A percentile compares a stretch with the other conserved stretches of the same genome.
Conservation (phyloP, 2,329 filamentous ascomycete species). For the Zasmidium angulare region DNA sequence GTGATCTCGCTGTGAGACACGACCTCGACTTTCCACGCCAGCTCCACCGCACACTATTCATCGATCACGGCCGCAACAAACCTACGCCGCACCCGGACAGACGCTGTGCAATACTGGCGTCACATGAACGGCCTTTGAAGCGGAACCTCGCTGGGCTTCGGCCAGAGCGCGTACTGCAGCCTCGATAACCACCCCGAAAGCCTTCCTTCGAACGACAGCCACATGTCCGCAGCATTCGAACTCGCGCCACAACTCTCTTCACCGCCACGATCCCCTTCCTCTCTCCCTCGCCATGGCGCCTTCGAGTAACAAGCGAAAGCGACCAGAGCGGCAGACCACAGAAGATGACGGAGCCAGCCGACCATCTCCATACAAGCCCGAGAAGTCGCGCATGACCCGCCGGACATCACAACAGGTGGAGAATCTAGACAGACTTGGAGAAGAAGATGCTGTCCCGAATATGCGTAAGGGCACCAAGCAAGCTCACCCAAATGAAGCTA, state of each 20-base stretch:
- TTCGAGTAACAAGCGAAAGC: conserved; percentile 55
- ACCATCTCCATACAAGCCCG: conserved; percentile 53
- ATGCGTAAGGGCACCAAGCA: conserved; percentile 6
- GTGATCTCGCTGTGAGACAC: background rate
- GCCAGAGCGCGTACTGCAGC: background rate
- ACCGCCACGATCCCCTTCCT: background rate
- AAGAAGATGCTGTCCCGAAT: conserved; percentile 10
- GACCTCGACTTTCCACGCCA: background rate
- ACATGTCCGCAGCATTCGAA: background rate
- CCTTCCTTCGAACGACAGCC: background rate
- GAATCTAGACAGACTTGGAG: conserved; percentile 16
- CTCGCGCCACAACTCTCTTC: background rate
- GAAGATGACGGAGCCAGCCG: conserved; percentile 44
- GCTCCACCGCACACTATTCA: background rate
- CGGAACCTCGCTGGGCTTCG: conserved; percentile 1
- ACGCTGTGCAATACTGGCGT: background rate
- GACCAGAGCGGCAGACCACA: conserved; percentile 46
- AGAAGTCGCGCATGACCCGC: conserved; percentile 51
- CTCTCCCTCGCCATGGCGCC: conserved; percentile 28
- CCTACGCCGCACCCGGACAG: background rate
- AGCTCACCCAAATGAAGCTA: background rate
- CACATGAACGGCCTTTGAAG: background rate
- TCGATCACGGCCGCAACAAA: background rate
- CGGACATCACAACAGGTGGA: conserved; percentile 34
- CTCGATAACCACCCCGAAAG: background rate